Conservation (phyloP, 1,284 basidiomycete species). For the Cryptococcus hybrid region DNA sequence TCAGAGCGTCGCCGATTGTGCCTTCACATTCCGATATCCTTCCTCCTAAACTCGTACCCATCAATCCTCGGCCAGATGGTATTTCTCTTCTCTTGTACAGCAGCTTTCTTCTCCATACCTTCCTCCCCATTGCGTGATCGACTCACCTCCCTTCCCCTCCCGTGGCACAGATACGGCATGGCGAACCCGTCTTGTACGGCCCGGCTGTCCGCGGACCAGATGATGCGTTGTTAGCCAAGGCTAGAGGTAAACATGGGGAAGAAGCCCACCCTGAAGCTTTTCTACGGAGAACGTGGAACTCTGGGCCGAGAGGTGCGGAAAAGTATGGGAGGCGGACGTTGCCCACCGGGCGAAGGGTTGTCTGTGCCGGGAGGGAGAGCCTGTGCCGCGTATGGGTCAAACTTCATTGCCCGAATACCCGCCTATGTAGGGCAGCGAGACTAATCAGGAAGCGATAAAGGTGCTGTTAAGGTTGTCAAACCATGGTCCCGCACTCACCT, state of each 20-base stretch:
- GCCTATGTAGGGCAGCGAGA: too few species aligned
- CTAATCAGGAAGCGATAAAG: too few species aligned
- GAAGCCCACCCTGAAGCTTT: slow-evolving; percentile 11
- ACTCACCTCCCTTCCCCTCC: slow-evolving; percentile 40
- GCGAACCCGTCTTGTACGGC: slow-evolving; percentile 32
- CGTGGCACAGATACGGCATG: slow-evolving; percentile 15
- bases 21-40: slow-evolving; percentile 30
- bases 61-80: slow-evolving; percentile 30
- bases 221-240: slow-evolving; percentile 28
- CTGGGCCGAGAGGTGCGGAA: slow-evolving; percentile 30
- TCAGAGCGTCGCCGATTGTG: slow-evolving; percentile 29
- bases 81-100: slow-evolving; percentile 31
- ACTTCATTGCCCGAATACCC: too few species aligned
- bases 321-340: slow-evolving; percentile 32
- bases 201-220: slow-evolving; percentile 35
- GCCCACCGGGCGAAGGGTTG: slow-evolving; percentile 35
- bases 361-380: slow-evolving; percentile 9
- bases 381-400: background rate
- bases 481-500: background rate
- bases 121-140: slow-evolving; percentile 37
- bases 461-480: too few species aligned
- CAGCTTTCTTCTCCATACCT: slow-evolving; percentile 38
- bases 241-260: slow-evolving; percentile 33
- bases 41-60: slow-evolving; percentile 26
- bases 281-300: slow-evolving; percentile 40